Base-by-base conservation (phyloP, 2,329 filamentous ascomycete genomes). In the Zymoseptoria ardabiliae region DNA sequence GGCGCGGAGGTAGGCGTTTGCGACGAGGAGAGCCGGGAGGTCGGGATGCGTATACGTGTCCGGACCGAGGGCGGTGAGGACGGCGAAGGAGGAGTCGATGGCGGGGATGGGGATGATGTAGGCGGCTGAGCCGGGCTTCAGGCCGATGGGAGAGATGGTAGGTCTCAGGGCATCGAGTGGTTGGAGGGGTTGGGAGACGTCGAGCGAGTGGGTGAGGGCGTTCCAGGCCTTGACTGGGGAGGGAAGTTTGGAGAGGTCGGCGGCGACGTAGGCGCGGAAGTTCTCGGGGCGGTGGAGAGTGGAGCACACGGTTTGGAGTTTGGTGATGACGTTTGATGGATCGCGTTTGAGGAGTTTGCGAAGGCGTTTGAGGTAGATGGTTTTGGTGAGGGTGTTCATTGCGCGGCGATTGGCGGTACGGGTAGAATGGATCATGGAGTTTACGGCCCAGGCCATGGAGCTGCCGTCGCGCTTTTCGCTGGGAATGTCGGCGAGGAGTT, bases 31-130 rank as follows among this genome's bases (percentile, higher is more conserved):
- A 2, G 92, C 87, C 0, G 94, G 91, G 1, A 97, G 80, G 17
- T 85, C 82, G 0, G 91, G 87, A 69, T 97, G 88, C 3, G 82
- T 80, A 70, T 88, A 92, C 0, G 87, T 90, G 22, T 84, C 82
- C 17, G 93, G 83, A 5, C 93, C 93, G 50, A 83, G 82, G 2
- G 87, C 81, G 10, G 88, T 88, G 67, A 90, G 85, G 61, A 92
- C 84, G 22, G 87, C 88, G 76, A 91, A 97, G 1, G 92, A 97
- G 50, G 90, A 95, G 76, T 99, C 94, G 55, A 97, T 88, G 0
- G 91, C 89, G 0, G 90, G 85, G 86, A 99, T 94, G 17, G 94
- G 91, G 21, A 97, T 84, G 57, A 99, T 83, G 65, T 90, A 88
- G 30, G 87, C 85, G 41, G 89, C 81, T 4, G 84, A 83, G 13